Conservation (phyloP, 257 asterid species). For the Linderniella brevidens region DNA sequence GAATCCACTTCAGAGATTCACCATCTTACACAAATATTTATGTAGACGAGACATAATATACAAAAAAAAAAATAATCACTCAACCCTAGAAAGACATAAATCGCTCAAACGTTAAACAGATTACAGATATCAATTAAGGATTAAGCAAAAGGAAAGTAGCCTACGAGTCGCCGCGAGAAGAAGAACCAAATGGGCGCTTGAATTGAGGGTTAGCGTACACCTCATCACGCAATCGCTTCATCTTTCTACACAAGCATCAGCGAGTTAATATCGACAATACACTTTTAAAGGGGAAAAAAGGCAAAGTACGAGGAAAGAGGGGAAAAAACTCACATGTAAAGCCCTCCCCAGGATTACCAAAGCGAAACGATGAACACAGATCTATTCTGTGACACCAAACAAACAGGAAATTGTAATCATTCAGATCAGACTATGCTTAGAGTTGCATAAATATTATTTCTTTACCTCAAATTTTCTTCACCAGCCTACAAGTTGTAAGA, state of each 20-base stretch:
- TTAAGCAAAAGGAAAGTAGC: conserved; percentile 11
- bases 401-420: too few species aligned
- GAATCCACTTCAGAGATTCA: too few species aligned
- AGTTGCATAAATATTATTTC: neutral
- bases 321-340: too few species aligned
- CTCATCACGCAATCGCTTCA: conserved; percentile 87
- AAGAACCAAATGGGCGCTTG: conserved; percentile 61
- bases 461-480: too few species aligned
- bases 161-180: conserved; percentile 82
- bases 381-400: too few species aligned
- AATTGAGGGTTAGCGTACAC: conserved; percentile 49
- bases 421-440: neutral
- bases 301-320: conserved; percentile 2
- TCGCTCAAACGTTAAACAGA: conserved; percentile 10
- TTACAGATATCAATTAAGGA: conserved; percentile 5
- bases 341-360: too few species aligned
- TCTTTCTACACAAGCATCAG: conserved; percentile 25
- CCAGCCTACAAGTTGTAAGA: too few species aligned
- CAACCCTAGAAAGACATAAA: conserved; percentile 4
- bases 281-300: conserved; percentile 1
- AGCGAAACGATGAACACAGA: too few species aligned
- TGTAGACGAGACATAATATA: too few species aligned
- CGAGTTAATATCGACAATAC: conserved; percentile 15
- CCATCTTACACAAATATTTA: too few species aligned
- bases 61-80: too few species aligned